Conservation (phyloP, 805 yeast genomes). For the Ogataea neopini region DNA sequence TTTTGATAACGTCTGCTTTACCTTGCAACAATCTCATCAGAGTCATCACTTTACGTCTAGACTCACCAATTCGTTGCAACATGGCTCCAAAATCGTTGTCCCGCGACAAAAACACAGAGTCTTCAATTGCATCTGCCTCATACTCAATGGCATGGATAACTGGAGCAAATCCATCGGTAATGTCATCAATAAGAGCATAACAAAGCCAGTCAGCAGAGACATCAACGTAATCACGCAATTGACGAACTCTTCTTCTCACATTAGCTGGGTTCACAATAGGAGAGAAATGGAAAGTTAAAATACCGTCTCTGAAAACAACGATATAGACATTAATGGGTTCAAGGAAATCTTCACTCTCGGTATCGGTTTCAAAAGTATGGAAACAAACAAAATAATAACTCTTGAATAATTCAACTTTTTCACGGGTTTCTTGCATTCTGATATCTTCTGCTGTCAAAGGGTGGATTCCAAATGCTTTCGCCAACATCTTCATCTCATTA, state of each 20-base stretch:
- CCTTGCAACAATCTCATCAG: constrained; percentile 86
- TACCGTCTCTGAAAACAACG: constrained; percentile 69
- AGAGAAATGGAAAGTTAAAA: constrained; percentile 67
- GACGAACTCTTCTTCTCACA: constrained; percentile 81
- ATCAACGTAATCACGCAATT: constrained; percentile 72
- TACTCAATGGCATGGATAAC: constrained; percentile 74
- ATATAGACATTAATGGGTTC: constrained; percentile 79
- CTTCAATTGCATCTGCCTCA: constrained; percentile 82
- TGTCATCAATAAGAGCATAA: constrained; percentile 80
- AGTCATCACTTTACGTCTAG: constrained; percentile 90
- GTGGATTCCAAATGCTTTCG: constrained; percentile 95
- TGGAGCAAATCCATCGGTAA: constrained; percentile 83
- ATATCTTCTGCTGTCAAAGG: constrained; percentile 98
- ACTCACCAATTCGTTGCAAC: constrained; percentile 82
- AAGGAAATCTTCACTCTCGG: constrained; percentile 77
- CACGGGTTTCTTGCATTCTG: constrained; percentile 94
- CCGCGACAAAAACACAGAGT: constrained; percentile 78
- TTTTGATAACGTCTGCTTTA: constrained; percentile 93
- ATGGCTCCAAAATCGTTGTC: constrained; percentile 73
- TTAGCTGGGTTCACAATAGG: constrained; percentile 71
- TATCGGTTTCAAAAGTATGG: constrained; percentile 90
- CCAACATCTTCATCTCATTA: constrained; percentile 86
- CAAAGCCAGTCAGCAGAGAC: constrained; percentile 83
- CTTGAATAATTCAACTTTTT: constrained; percentile 90
- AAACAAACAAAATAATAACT: constrained; percentile 93